Conservation (phyloP, 257 asterid genomes). For the Leptodermis oblonga region DNA sequence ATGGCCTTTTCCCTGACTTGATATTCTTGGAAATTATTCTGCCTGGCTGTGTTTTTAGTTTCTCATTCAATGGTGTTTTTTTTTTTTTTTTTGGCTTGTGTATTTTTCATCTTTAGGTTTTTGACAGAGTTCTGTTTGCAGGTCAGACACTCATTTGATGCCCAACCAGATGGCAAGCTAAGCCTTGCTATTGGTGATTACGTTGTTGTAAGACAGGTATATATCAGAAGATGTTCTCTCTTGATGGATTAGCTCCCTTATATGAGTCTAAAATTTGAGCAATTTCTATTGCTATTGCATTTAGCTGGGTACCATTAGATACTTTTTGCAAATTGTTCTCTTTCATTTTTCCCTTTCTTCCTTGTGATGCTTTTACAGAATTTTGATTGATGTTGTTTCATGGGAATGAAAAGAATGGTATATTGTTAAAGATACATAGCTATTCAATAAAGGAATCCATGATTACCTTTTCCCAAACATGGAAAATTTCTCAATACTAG, state of each 20-base stretch:
- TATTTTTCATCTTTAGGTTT: not conserved
- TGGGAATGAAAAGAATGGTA: not conserved
- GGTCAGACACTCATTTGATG: constrained; percentile 89
- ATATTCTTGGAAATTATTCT: not conserved
- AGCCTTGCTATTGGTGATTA: constrained; percentile 61
- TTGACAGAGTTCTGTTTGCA: constrained; percentile 21
- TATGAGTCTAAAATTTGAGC: not conserved
- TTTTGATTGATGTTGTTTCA: not conserved
- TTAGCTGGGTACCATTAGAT: not conserved
- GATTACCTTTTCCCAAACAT: not conserved
- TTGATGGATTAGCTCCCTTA: not conserved
- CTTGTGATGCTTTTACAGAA: not conserved
- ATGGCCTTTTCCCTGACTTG: constrained; percentile 12
- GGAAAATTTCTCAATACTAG: not conserved
- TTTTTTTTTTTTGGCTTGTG: not conserved
- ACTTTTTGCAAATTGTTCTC: not conserved
- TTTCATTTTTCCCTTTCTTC: not conserved
- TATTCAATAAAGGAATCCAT: not conserved
- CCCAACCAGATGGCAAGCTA: constrained; percentile 82
- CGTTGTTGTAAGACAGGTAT: constrained; percentile 82
- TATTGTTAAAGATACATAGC: not conserved
- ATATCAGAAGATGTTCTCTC: not conserved
- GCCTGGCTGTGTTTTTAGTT: not conserved
- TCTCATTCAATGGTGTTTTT: not conserved
- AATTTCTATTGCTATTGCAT: not conserved